phyloP scores from a whole-genome alignment of 2,329 filamentous ascomycete genomes.

The Neodidymelliopsis sp. region DNA sequence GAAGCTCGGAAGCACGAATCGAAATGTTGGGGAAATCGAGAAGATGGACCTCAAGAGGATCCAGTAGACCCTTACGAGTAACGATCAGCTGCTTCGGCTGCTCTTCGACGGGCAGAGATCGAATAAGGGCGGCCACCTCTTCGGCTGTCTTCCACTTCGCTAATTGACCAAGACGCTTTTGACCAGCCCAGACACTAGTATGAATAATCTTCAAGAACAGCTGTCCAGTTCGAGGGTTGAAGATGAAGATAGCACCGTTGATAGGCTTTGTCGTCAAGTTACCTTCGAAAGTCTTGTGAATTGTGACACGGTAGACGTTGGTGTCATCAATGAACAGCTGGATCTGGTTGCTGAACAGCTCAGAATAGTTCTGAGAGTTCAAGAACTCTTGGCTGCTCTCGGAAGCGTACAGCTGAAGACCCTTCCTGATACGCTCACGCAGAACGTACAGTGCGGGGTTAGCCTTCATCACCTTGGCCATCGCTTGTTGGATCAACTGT shows the following conservation, averaged over 20 bases:
- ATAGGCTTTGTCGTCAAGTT: constrained; percentile 99
- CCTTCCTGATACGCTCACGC: constrained; percentile 97
- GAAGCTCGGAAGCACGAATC: constrained; percentile 94
- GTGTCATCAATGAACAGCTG: constrained; percentile 99
- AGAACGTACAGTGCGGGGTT: constrained; percentile 96
- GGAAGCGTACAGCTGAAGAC: constrained; percentile 95
- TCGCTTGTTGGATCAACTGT: constrained; percentile 93
- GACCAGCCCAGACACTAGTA: constrained; percentile 98
- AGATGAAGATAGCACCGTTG: constrained; percentile 99
- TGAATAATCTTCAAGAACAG: constrained; percentile 99
- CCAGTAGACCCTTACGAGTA: constrained; percentile 93
- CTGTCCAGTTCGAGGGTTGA: constrained; percentile 98
- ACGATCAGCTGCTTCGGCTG: constrained; percentile 99
- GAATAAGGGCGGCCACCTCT: constrained; percentile 97
- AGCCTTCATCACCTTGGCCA: constrained; percentile 99
- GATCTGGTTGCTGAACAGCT: constrained; percentile 98
- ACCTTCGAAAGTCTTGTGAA: constrained; percentile 99
- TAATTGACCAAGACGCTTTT: constrained; percentile 97
- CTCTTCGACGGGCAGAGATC: constrained; percentile 94
- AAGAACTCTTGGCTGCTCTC: constrained; percentile 99
- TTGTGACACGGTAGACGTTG: constrained; percentile 98
- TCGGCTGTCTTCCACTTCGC: constrained; percentile 99
- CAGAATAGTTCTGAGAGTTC: constrained; percentile 99
- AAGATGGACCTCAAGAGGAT: constrained; percentile 95
- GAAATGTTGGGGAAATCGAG: constrained; percentile 99